phyloP scores from a whole-genome alignment of 176 grass and related monocot species.

The Avena sativa region DNA sequence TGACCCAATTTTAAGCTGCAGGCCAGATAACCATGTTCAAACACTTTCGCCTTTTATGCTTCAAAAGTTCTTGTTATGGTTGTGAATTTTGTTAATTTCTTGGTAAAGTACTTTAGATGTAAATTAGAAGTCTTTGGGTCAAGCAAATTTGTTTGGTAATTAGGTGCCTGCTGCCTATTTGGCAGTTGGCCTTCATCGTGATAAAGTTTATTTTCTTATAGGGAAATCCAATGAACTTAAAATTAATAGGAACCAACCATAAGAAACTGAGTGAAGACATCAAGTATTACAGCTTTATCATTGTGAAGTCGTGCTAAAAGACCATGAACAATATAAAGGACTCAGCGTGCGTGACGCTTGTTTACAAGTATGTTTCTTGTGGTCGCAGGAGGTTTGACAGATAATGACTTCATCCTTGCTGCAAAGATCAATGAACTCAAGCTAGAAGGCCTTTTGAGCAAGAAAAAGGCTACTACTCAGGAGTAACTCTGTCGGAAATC shows the following conservation, averaged over 20 bases:
- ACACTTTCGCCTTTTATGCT: background rate
- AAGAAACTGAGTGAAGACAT: background rate
- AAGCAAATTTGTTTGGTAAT: background rate
- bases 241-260: slow-evolving; percentile 3
- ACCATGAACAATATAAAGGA: background rate
- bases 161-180: background rate
- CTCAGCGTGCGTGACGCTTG: background rate
- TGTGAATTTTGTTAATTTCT: background rate
- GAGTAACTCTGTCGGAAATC: background rate
- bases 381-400: slow-evolving; percentile 78
- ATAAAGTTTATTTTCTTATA: background rate
- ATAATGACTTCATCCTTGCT: slow-evolving; percentile 91
- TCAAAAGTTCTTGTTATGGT: background rate
- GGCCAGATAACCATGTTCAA: slow-evolving; percentile 21
- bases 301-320: background rate
- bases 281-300: background rate
- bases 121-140: background rate
- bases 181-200: background rate
- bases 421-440: slow-evolving; percentile 79
- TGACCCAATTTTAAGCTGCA: slow-evolving; percentile 19
- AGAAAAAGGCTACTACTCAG: slow-evolving; percentile 59
- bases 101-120: slow-evolving; percentile 2
- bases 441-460: slow-evolving; percentile 65
- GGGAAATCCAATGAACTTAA: background rate
- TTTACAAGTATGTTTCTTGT: slow-evolving; percentile 26